Evolutionary conservation across 441 rosid genomes (phyloP).

Genomic region (Brassica hybrid): DNA sequence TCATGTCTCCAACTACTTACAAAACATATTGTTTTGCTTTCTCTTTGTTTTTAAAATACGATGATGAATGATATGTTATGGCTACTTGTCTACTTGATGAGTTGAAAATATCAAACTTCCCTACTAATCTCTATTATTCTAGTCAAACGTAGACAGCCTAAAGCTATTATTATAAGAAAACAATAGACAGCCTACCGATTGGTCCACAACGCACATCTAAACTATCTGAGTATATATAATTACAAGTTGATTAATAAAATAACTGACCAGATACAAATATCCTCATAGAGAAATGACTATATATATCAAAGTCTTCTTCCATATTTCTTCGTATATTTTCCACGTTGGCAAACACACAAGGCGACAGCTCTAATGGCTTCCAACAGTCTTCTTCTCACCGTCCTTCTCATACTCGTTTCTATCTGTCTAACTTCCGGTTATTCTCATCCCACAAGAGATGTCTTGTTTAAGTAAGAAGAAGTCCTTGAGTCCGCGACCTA

Average conservation of each 20-base stretch:
- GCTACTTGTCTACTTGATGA: neutral
- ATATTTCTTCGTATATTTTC: neutral
- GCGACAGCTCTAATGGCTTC: conserved; percentile 1
- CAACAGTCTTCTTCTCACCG: conserved; percentile 10
- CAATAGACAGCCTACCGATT: neutral
- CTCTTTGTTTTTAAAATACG: neutral
- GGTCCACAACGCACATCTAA: conserved; percentile 9
- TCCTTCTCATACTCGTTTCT: conserved; percentile 18
- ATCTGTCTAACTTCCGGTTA: neutral
- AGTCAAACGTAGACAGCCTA: neutral
- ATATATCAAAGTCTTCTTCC: neutral
- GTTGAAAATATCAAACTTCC: neutral
- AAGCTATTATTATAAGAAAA: neutral
- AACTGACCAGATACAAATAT: neutral
- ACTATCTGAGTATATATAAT: neutral
- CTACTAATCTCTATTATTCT: neutral
- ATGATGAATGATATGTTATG: neutral
- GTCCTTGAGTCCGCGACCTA: neutral
- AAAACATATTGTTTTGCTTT: neutral
- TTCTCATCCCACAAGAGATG: conserved; percentile 10
- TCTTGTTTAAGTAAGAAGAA: conserved; percentile 22
- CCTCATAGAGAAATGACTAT: conserved; percentile 4
- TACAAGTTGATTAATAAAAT: conserved; percentile 7
- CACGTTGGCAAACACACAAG: conserved; percentile 11
- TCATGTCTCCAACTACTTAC: neutral